Evolutionary conservation across 2,329 filamentous ascomycete genomes (phyloP).

Genomic region (Lachnellula willkommii): DNA sequence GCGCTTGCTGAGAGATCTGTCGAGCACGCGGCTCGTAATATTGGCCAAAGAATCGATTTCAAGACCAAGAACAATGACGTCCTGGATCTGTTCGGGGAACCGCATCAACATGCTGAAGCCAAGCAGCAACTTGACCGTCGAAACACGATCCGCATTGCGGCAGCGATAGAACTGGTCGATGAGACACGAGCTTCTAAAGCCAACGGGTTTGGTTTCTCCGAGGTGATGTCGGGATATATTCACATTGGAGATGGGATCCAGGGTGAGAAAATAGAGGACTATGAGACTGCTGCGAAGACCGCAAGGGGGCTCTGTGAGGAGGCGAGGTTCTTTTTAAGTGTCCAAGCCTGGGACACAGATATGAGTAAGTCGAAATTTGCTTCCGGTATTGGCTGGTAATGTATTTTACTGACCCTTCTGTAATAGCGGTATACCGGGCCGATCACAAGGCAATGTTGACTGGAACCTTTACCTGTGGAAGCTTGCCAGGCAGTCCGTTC

Average conservation of each 20-base stretch:
- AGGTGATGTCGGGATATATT: constrained; percentile 60
- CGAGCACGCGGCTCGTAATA: constrained; percentile 41
- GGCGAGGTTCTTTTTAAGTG: constrained; percentile 54
- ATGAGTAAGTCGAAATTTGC: constrained; percentile 29
- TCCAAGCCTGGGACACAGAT: constrained; percentile 49
- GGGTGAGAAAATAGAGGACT: constrained; percentile 46
- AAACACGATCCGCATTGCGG: constrained; percentile 32
- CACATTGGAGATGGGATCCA: constrained; percentile 40
- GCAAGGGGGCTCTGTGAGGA: constrained; percentile 50
- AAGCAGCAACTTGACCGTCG: constrained; percentile 9
- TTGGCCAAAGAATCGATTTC: constrained; percentile 39
- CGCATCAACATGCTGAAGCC: constrained; percentile 29
- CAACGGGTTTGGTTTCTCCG: constrained; percentile 54
- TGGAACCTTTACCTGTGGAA: constrained; percentile 53
- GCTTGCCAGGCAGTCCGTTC: constrained; percentile 52
- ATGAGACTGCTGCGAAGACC: constrained; percentile 46
- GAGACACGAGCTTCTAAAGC: constrained; percentile 32
- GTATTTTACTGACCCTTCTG: constrained; percentile 3
- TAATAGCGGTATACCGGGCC: constrained; percentile 38
- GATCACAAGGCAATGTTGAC: constrained; percentile 50
- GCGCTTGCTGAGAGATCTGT: constrained; percentile 62
- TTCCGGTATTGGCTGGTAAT: too few species aligned
- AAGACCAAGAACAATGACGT: constrained; percentile 40
- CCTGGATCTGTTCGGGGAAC: constrained; percentile 51
- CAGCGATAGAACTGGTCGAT: constrained; percentile 37